Base-by-base conservation (phyloP, 306 rosid species). In the Rosa persica region DNA sequence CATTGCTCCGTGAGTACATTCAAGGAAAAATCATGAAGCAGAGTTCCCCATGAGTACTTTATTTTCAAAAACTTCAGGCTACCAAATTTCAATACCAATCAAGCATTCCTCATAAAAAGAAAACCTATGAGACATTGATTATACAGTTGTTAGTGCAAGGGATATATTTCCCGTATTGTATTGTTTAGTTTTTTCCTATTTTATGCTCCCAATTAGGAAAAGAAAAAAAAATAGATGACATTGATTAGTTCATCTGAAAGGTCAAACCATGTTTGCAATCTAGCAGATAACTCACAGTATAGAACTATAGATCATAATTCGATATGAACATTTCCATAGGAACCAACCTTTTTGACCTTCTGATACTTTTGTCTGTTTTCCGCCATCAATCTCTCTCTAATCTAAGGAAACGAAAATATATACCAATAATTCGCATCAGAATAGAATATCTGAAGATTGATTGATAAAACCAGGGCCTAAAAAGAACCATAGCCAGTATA, bases 331-430 rank as follows among this genome's bases (percentile, higher is more conserved):
- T 68, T 73, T 78, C 76, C 73, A 68, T n/a, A 73, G 79, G 42
- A 66, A 89, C 91, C 77, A 73, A 94, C 98, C 98, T 92, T 94
- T 88, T 89, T 92, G 82, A 94, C 93, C 86, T 88, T 90, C 85
- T 92, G 96, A 85, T 94, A 92, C 91, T 89, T 94, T 48, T 92
- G 98, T 84, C 97, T 86, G 88, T 92, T 94, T 84, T 92, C 93
- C 43, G 97, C 97, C 83, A 92, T 90, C 81, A 90, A 74, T 65
- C 90, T 90, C 86, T 94, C 98, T 86, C 97, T 90, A 83, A 90
- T 92, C 98, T 94, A 88, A 70, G 72, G 62, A 64, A 68, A 65
- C 60, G 54, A 76, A 78, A 17, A 69, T 70, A 12, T 9, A 27
- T 12, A 27, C 40, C 65, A 81, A 77, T 61, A 68, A 80, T 23